Conservation (phyloP, 257 asterid genomes). For the Solanum clarkiae region DNA sequence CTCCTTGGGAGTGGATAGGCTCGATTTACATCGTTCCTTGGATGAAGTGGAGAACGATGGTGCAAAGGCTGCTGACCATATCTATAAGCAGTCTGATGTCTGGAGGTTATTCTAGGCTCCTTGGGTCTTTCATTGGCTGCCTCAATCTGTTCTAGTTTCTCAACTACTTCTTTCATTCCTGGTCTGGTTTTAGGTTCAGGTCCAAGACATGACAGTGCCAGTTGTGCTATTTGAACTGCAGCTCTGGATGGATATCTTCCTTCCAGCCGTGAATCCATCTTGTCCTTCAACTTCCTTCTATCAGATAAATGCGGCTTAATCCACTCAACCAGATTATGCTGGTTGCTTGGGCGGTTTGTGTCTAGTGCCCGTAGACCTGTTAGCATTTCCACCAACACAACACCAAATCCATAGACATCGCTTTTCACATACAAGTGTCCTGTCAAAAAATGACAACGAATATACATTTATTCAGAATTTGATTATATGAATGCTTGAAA, state of each 20-base stretch:
- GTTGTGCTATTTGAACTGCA: slow-evolving; percentile 39
- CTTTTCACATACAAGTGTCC: slow-evolving; percentile 69
- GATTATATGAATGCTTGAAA: background rate
- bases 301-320: slow-evolving; percentile 47
- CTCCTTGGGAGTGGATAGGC: slow-evolving; percentile 55
- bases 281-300: slow-evolving; percentile 43
- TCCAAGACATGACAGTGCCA: slow-evolving; percentile 48
- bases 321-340: slow-evolving; percentile 51
- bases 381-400: slow-evolving; percentile 54
- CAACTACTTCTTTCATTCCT: slow-evolving; percentile 52
- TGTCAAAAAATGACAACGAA: slow-evolving; percentile 3
- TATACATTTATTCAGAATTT: background rate
- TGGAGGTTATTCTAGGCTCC: slow-evolving; percentile 18
- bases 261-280: slow-evolving; percentile 47
- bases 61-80: slow-evolving; percentile 20
- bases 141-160: slow-evolving; percentile 22
- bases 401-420: slow-evolving; percentile 67
- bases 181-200: slow-evolving; percentile 49
- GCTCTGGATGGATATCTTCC: slow-evolving; percentile 55
- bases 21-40: slow-evolving; percentile 28
- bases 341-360: slow-evolving; percentile 33
- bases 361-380: slow-evolving; percentile 58
- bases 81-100: slow-evolving; percentile 11
- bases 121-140: slow-evolving; percentile 30
- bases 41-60: slow-evolving; percentile 40